Evolutionary conservation across 345 rosid species (phyloP), one percentile per base, ranked within the genome.

Genomic region (Gynandropsis gynandra): DNA sequence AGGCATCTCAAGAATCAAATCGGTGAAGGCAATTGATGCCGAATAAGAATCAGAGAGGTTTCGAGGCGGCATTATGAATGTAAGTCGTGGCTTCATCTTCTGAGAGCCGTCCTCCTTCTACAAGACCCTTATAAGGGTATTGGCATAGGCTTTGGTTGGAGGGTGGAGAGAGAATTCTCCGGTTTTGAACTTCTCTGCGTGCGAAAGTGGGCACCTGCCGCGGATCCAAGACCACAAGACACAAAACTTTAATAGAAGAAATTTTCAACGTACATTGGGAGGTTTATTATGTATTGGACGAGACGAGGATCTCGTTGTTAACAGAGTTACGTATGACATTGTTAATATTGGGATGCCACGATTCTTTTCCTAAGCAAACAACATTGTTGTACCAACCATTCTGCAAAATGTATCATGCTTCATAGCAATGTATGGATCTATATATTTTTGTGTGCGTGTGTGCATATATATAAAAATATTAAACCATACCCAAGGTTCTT

Each of bases 341-440:
- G 98, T 79, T 41, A 92, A 63, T 41, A 92, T 66, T 13, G 98
- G 86, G 27, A 85, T 50, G 51, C 54, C 72, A 0, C 36, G 10
- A n/a, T 62, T 82, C 77, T 74, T 73, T 78, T 42, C 95, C 96
- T 66, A 92, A 35, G 82, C 66, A 80, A 47, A 87, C 74, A 9
- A 85, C 81, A 16, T 78, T 79, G 39, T 51, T 68, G 69, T 92
- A 92, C 93, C 93, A 75, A 14, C 83, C 76, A 12, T n/a, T 44
- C 95, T 87, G 95, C 73, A 69, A 2, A 5, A 41, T 95, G 66
- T 87, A 34, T 80, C 66, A 80, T 42, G 84, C 74, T 7, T 82
- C 81, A 16, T 77, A 77, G 38, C 53, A 5, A 39, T 32, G 38
- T 20, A 39, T n/a, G 9, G 0, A 65, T 13, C 20, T n/a, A n/a